Conservation (phyloP, 23 red algal species). For the Gracilaria vermiculophylla region DNA sequence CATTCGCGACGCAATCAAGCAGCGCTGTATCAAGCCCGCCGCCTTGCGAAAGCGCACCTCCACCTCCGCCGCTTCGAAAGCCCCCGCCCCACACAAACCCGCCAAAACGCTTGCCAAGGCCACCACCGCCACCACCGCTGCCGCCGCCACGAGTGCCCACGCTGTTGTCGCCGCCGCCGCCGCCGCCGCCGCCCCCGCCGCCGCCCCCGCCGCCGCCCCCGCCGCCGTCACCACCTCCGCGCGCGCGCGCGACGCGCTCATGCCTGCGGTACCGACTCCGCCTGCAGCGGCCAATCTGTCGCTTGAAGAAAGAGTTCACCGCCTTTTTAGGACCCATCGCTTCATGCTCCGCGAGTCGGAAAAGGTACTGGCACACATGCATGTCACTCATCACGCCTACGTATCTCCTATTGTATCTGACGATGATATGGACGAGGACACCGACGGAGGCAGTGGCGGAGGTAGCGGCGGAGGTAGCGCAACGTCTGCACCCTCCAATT, state of each 20-base stretch:
- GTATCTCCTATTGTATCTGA: slow-evolving; percentile 1
- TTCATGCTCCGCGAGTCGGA: slow-evolving; percentile 9
- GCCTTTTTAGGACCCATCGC: background rate
- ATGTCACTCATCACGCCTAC: background rate
- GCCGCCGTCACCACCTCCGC: background rate
- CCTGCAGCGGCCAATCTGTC: background rate
- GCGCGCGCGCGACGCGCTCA: too few relatives aligned
- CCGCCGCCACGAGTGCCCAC: background rate
- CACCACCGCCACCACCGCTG: background rate
- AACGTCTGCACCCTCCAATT: too few relatives aligned
- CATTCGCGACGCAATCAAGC: slow-evolving; percentile 6
- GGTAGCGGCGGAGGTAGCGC: background rate
- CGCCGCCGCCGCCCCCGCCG: background rate
- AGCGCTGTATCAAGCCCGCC: background rate
- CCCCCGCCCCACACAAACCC: background rate
- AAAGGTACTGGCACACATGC: background rate
- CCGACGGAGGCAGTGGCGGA: background rate
- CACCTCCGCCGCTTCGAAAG: background rate
- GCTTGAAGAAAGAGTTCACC: slow-evolving; percentile 22
- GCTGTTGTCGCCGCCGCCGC: background rate
- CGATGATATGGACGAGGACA: background rate
- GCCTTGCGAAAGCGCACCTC: background rate
- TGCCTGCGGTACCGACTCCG: background rate
- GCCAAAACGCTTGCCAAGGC: background rate
- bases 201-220: too few relatives aligned